Evolutionary conservation across 2,329 filamentous ascomycete genomes (phyloP), one percentile per base, ranked within the genome.

Genomic region (Xylariaceae sp.): DNA sequence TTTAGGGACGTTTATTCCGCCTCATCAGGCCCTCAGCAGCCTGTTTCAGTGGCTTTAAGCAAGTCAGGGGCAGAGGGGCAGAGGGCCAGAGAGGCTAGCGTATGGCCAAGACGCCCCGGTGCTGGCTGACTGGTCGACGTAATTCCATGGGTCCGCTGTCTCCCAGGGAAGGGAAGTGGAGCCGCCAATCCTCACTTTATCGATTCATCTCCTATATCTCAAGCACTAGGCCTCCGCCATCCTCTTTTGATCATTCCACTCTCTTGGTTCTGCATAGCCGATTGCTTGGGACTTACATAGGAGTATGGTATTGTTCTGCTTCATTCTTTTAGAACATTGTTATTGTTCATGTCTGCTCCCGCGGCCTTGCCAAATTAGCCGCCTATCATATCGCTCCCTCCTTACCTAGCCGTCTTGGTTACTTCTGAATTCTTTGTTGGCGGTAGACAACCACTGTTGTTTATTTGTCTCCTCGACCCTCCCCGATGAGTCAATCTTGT

Each of bases 71-170:
- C 26, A 29, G 26, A 29, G 26, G 26, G 26, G 26, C 6, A 10
- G 10, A 29, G n/a, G n/a, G n/a, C n/a, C n/a, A n/a, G 23, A 26
- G 23, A 9, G 23, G 23, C 23, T 26, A 26, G 23, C 23, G 23
- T 26, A 9, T 26, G 23, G 23, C 9, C 23, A 26, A 26, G 32
- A n/a, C n/a, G n/a, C n/a, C n/a, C n/a, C n/a, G 59, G 43, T 32
- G 41, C 43, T 50, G 53, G 59, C 53, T n/a, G n/a, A 61, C 49
- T 61, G 43, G 51, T 40, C 53, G 56, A 62, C 59, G 59, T 59
- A 62, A 62, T 62, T 48, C 21, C 55, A 20, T 20, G 37, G 29
- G 20, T 9, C 9, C 23, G 23, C 23, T 26, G 4, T 26, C 9
- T 26, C 44, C 46, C 46, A 14, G 20, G 50, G 48, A 56, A 55